phyloP scores from a whole-genome alignment of 257 asterid species.

The Fraxinus quadrangulata region DNA sequence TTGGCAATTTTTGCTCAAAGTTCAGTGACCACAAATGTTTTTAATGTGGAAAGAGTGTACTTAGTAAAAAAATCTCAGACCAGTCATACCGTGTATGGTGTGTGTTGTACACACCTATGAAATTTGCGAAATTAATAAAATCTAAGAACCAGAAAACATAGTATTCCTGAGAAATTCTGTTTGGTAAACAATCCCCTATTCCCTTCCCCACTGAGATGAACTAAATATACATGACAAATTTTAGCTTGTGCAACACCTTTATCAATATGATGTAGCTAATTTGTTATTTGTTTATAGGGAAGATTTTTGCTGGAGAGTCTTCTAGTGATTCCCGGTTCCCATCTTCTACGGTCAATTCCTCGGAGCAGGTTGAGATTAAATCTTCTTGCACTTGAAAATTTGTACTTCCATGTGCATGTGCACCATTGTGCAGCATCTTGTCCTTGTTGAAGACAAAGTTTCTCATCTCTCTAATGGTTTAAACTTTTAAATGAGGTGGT shows the following conservation, averaged over 20 bases:
- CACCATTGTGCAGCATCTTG: neutral
- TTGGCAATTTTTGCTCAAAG: neutral
- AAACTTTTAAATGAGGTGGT: neutral
- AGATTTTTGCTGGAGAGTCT: conserved; percentile 51
- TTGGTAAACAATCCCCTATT: neutral
- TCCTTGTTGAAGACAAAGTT: neutral
- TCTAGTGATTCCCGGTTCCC: conserved; percentile 45
- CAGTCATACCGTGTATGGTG: neutral
- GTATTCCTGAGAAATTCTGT: neutral
- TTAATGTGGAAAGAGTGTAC: neutral
- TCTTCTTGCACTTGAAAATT: neutral
- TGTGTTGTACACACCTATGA: no score
- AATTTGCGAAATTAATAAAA: no score
- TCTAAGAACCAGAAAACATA: neutral
- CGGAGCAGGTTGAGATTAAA: conserved; percentile 49
- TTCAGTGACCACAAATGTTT: neutral
- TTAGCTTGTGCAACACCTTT: conserved; percentile 9
- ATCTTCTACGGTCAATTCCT: conserved; percentile 41
- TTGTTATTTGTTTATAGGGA: conserved; percentile 55
- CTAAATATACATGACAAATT: neutral
- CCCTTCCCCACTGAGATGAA: neutral
- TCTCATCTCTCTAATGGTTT: neutral
- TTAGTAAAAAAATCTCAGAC: neutral
- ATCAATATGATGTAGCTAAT: conserved; percentile 23
- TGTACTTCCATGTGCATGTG: neutral